Conservation (phyloP, 2,329 filamentous ascomycete species). For the Stemphylium lycopersici region DNA sequence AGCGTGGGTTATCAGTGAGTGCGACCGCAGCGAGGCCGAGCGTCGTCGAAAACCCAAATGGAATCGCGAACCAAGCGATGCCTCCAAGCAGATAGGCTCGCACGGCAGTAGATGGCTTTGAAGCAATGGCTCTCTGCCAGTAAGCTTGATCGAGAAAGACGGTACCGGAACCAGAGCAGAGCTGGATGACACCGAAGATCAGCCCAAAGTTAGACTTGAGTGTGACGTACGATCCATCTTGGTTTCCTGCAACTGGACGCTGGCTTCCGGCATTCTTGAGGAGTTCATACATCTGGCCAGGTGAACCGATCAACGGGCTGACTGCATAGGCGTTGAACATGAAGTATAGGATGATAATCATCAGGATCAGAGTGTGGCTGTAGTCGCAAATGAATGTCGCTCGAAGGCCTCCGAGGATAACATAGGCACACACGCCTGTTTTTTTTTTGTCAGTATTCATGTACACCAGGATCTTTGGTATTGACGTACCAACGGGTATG, state of each 20-base stretch:
- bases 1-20: slow-evolving; percentile 51
- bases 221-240: slow-evolving; percentile 51
- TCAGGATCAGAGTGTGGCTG: slow-evolving; percentile 51
- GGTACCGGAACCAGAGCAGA: slow-evolving; percentile 46
- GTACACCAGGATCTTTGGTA: background rate
- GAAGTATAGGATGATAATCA: slow-evolving; percentile 55
- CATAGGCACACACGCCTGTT: slow-evolving; percentile 44
- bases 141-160: slow-evolving; percentile 55
- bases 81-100: slow-evolving; percentile 50
- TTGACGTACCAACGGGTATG: slow-evolving; percentile 48
- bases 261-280: slow-evolving; percentile 45
- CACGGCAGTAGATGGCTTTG: slow-evolving; percentile 36
- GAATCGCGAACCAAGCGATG: slow-evolving; percentile 57
- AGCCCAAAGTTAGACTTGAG: slow-evolving; percentile 51
- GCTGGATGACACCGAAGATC: slow-evolving; percentile 54
- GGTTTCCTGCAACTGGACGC: slow-evolving; percentile 49
- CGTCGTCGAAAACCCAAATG: slow-evolving; percentile 55
- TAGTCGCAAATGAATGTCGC: slow-evolving; percentile 53
- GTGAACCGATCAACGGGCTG: slow-evolving; percentile 49
- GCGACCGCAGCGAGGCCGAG: slow-evolving; percentile 55
- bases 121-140: slow-evolving; percentile 53
- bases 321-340: slow-evolving; percentile 52
- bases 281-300: slow-evolving; percentile 49
- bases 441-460: slow-evolving; percentile 4
- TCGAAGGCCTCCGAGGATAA: slow-evolving; percentile 47